Evolutionary conservation across 192 early-diverging fungal genomes (phyloP).

Genomic region (Chytriomyces sp.): DNA sequence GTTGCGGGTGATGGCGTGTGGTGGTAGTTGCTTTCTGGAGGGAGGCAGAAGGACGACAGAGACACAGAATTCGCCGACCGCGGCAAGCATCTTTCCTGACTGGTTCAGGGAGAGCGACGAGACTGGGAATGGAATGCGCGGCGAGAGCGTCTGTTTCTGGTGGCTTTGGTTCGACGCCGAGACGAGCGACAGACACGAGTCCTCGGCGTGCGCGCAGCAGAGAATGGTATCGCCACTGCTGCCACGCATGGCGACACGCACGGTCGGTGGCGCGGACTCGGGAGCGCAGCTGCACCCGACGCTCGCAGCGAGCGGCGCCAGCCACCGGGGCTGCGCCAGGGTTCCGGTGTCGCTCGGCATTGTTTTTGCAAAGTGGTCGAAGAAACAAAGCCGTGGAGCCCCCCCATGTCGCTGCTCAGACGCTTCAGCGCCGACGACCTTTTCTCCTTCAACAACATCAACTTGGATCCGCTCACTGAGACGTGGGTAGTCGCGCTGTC

Average conservation of each 20-base stretch:
- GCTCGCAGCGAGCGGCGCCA: too few species aligned
- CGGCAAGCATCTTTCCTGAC: conserved; percentile 13
- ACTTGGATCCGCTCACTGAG: conserved; percentile 16
- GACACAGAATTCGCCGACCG: conserved; percentile 25
- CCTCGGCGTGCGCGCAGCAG: too few species aligned
- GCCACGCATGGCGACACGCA: too few species aligned
- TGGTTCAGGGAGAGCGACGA: not conserved
- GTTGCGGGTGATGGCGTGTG: not conserved
- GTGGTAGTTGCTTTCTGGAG: not conserved
- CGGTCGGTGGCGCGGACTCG: too few species aligned
- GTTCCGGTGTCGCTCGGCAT: too few species aligned
- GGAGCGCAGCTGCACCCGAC: too few species aligned
- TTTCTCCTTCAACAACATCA: conserved; percentile 93
- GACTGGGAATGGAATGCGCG: not conserved
- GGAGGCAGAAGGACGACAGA: conserved; percentile 24
- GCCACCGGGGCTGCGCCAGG: too few species aligned
- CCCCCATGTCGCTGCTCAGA: conserved; percentile 40
- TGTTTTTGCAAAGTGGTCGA: not conserved
- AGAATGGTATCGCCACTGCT: too few species aligned
- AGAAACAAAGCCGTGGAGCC: conserved; percentile 1
- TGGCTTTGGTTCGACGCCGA: too few species aligned
- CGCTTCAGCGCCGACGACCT: conserved; percentile 89
- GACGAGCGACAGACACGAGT: too few species aligned
- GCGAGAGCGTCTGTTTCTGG: conserved; percentile 11
- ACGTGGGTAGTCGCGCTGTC: not conserved